Evolutionary conservation across 2,329 filamentous ascomycete species (phyloP), one percentile per base, ranked within the genome.

Genomic region (Ascomycota sp.): DNA sequence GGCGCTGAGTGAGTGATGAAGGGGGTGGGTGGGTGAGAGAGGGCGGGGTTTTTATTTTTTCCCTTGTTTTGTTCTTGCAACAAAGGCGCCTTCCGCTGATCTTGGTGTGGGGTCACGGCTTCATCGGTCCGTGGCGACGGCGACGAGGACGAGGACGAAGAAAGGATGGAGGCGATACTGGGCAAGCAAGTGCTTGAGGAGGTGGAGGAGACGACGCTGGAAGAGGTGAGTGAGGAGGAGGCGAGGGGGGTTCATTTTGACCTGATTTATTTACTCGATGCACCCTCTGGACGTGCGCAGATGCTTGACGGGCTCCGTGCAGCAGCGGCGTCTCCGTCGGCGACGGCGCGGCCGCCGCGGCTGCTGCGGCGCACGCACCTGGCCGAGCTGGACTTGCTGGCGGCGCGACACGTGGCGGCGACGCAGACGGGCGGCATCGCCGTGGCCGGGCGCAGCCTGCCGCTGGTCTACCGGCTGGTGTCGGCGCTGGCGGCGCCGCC

Each of bases 391-490:
- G 56, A 69, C 39, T 44, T 43, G 7, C 46, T 73, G 15, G 51
- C 57, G 22, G 41, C 45, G 7, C 51, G 48, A 2, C 61, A 68
- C 43, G 59, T 63, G 30, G 55, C 55, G 20, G 52, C 55, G 8
- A 65, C 62, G 0, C 58, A 59, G 31, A 51, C 55, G 0, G 45
- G 57, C 1, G 52, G 57, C 2, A 43, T 74, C 10, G 53, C 59
- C 10, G 45, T 73, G 30, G 56, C 55, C 11, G 67, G 69, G 2
- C 60, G 64, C 8, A 50, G 60, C 34, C 50, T 68, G 9, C 60
- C 65, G 0, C 51, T 75, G 7, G 41, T 74, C 23, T 70, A 74
- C 50, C 52, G 58, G 31, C 46, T 75, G 4, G 44, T 69, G 17
- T 61, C 62, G 4, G 53, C 52, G 2, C 52, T 72, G 23, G 48